Evolutionary conservation across 352 stramenopile genomes (phyloP).

Genomic region (Phytophthora citricola): DNA sequence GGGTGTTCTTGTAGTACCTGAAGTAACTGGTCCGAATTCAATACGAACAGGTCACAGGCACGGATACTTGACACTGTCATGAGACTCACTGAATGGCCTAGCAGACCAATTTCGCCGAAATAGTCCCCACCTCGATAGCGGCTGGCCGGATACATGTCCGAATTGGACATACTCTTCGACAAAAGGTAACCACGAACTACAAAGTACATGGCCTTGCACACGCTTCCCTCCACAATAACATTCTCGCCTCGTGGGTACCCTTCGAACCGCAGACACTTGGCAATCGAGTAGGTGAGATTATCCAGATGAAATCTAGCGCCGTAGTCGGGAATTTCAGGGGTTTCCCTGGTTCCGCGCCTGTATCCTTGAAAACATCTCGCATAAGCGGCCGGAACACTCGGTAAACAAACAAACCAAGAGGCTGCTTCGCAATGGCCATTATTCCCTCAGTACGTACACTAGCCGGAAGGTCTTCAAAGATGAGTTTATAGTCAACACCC

Average conservation of each 20-base stretch:
- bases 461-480: slow-evolving; percentile 59
- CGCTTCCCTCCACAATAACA: slow-evolving; percentile 63
- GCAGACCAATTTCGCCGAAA: slow-evolving; percentile 60
- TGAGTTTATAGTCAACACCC: slow-evolving; percentile 59
- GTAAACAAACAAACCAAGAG: slow-evolving; percentile 49
- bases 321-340: background rate
- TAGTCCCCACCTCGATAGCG: slow-evolving; percentile 60
- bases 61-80: slow-evolving; percentile 59
- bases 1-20: slow-evolving; percentile 43
- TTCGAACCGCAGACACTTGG: slow-evolving; percentile 65
- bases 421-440: slow-evolving; percentile 49
- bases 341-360: slow-evolving; percentile 1
- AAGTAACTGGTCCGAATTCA: slow-evolving; percentile 57
- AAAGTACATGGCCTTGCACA: slow-evolving; percentile 76
- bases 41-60: slow-evolving; percentile 66
- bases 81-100: slow-evolving; percentile 62
- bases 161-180: slow-evolving; percentile 57
- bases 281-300: slow-evolving; percentile 50
- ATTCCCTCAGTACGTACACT: slow-evolving; percentile 63
- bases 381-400: slow-evolving; percentile 52
- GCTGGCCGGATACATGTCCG: slow-evolving; percentile 51
- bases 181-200: slow-evolving; percentile 65
- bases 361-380: slow-evolving; percentile 12
- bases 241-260: slow-evolving; percentile 65
- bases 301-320: slow-evolving; percentile 16